A percentile compares a stretch with the other conserved stretches of the same genome.
These are phyloP conservation scores for Collybiopsis confluens DNA, from an alignment of 768 basidiomycete genomes.

Conservation along the genomic window DNA sequence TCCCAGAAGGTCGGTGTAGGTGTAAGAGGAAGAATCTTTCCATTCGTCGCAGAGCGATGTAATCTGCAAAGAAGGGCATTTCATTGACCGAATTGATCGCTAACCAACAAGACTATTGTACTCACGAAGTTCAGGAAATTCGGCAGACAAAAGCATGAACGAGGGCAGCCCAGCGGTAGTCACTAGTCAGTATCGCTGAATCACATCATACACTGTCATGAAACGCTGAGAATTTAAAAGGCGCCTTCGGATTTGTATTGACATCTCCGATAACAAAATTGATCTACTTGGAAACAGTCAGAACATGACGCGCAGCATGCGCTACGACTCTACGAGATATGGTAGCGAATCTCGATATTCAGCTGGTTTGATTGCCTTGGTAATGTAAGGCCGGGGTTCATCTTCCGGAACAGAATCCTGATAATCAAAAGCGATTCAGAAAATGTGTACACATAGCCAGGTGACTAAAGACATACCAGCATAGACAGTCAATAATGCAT, in stretches of 20 bases:
- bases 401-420: too few species aligned
- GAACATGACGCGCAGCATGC: too few species aligned
- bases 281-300: too few species aligned
- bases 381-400: too few species aligned
- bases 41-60: constrained; percentile 35
- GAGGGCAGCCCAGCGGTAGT: constrained; percentile 12
- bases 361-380: too few species aligned
- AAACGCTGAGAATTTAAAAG: too few species aligned
- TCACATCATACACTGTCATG: background rate
- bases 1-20: constrained; percentile 38
- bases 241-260: constrained; percentile 36
- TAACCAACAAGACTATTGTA: background rate
- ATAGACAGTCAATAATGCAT: constrained; percentile 37
- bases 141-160: constrained; percentile 5
- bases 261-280: constrained; percentile 45
- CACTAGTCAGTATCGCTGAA: constrained; percentile 24
- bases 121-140: constrained; percentile 13
- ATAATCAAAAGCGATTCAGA: too few species aligned
- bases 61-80: constrained; percentile 27
- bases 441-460: too few species aligned
- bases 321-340: too few species aligned
- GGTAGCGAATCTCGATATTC: too few species aligned
- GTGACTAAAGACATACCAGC: too few species aligned
- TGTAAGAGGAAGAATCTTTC: constrained; percentile 7
- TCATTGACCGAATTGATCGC: too few species aligned